Percentiles rank a stretch among this genome's conserved stretches.
phyloP scores from a whole-genome alignment of 106 monocot species.

The Cymbidium sinense region DNA sequence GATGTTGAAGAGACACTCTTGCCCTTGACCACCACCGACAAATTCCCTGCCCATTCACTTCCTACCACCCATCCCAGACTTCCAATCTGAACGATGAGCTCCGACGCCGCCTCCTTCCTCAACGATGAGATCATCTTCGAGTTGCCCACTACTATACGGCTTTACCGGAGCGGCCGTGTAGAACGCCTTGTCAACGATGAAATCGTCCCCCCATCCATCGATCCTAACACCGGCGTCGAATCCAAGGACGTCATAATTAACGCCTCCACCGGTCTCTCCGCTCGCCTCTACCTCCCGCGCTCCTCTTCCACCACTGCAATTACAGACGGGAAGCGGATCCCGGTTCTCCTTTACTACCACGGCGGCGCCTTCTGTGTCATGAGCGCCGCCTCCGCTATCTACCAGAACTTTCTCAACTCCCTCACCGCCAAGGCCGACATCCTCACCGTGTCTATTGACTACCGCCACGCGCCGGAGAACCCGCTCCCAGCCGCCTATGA shows the following conservation, averaged over 20 bases:
- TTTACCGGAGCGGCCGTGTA: slow-evolving; percentile 1
- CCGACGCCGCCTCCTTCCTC: background rate
- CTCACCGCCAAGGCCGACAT: slow-evolving; percentile 6
- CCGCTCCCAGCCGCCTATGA: background rate
- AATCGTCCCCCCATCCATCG: background rate
- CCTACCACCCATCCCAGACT: background rate
- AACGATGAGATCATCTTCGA: background rate
- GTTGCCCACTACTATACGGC: background rate
- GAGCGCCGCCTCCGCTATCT: slow-evolving; percentile 9
- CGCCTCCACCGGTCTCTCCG: background rate
- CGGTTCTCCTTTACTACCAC: slow-evolving; percentile 26
- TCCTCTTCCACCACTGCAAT: too few relatives aligned
- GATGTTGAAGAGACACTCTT: too few relatives aligned
- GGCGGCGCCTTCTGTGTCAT: slow-evolving; percentile 10
- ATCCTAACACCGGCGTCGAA: background rate
- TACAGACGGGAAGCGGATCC: slow-evolving; percentile 10
- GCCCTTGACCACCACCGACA: background rate
- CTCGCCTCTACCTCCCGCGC: background rate
- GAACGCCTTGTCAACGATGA: background rate
- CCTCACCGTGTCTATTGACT: slow-evolving; percentile 3
- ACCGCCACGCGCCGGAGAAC: slow-evolving; percentile 1
- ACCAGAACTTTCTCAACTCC: slow-evolving; percentile 23
- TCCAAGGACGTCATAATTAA: background rate
- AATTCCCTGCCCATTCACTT: background rate
- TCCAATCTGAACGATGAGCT: background rate